A percentile compares a stretch with the other conserved stretches of the same genome.
phyloP scores from a whole-genome alignment of 306 rosid species.

The Gastrolobium villosum region DNA sequence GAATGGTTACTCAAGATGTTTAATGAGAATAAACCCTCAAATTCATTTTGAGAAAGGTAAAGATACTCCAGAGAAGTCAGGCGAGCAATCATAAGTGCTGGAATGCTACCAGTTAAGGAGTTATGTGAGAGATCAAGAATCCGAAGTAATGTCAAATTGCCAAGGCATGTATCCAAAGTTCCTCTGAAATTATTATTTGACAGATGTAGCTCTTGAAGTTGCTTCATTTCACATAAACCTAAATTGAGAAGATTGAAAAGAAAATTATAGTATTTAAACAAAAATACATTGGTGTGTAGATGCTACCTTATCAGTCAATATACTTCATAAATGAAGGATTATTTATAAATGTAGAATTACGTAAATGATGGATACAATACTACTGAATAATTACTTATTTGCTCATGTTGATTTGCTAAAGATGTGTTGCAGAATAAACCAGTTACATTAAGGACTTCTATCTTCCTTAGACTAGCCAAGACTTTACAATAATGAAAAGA shows the following conservation, averaged over 20 bases:
- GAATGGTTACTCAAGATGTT: constrained; percentile 26
- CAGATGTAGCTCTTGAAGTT: constrained; percentile 10
- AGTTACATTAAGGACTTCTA: neutral
- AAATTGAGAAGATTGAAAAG: neutral
- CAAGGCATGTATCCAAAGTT: neutral
- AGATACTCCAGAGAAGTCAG: neutral
- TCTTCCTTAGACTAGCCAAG: constrained; percentile 3
- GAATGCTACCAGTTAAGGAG: neutral
- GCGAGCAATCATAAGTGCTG: neutral
- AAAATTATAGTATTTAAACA: neutral
- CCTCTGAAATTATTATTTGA: neutral
- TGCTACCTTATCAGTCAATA: no score
- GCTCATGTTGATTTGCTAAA: neutral
- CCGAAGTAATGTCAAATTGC: constrained; percentile 24
- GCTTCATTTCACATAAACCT: constrained; percentile 26
- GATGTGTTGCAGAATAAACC: neutral
- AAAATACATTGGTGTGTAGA: no score
- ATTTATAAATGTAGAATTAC: no score
- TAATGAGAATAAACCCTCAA: constrained; percentile 42
- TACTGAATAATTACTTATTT: neutral
- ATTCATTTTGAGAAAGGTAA: neutral
- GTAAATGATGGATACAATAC: no score
- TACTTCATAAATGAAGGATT: no score
- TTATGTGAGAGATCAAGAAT: neutral
- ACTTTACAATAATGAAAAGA: neutral